Conservation (phyloP, 306 rosid genomes). For the Amphicarpaea edgeworthii region DNA sequence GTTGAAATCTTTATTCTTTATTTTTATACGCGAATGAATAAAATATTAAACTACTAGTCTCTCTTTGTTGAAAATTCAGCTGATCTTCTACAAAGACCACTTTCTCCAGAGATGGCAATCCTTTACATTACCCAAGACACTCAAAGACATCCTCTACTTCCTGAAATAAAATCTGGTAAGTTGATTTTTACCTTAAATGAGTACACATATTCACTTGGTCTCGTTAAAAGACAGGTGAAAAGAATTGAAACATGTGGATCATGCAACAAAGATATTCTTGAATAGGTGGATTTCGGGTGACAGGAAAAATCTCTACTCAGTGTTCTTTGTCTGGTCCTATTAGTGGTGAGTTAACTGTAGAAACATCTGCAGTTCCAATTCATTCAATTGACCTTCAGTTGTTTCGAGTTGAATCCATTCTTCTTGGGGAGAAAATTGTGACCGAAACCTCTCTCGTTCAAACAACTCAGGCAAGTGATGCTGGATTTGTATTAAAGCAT, state of each 20-base stretch:
- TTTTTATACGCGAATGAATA: conserved; percentile 12
- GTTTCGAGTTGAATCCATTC: conserved; percentile 88
- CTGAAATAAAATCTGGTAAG: conserved; percentile 85
- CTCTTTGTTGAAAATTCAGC: conserved; percentile 52
- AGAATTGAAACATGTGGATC: conserved; percentile 25
- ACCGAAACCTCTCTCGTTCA: conserved; percentile 85
- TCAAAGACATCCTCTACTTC: conserved; percentile 92
- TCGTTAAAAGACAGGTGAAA: background rate
- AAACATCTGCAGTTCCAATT: conserved; percentile 89
- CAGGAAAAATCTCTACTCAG: conserved; percentile 84
- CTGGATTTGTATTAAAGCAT: conserved; percentile 18
- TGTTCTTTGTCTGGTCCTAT: conserved; percentile 79
- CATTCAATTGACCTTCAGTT: conserved; percentile 80
- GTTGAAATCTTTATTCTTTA: conserved; percentile 26
- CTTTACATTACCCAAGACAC: conserved; percentile 97
- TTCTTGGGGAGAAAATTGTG: conserved; percentile 80
- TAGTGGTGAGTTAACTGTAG: conserved; percentile 83
- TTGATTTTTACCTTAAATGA: conserved; percentile 40
- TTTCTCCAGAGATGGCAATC: conserved; percentile 80
- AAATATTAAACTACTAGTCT: conserved; percentile 1
- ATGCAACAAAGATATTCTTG: conserved; percentile 42
- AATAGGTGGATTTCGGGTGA: conserved; percentile 88
- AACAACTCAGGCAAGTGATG: conserved; percentile 78
- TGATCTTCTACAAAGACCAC: conserved; percentile 73
- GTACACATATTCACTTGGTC: background rate